These are phyloP conservation scores for Dendrobium nobile DNA, from an alignment of 106 monocot species.

Conservation along the genomic window DNA sequence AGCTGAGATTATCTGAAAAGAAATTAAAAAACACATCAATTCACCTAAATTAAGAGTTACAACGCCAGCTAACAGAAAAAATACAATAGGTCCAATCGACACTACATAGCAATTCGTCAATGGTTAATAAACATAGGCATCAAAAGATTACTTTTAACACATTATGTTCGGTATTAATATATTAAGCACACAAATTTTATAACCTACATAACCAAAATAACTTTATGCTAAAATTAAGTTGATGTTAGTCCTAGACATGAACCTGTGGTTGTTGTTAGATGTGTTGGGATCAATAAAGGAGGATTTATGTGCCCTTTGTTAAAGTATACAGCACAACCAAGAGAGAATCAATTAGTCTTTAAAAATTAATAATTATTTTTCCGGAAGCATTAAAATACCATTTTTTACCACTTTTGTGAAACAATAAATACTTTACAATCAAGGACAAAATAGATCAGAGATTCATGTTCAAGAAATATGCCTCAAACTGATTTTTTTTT, in stretches of 20 bases:
- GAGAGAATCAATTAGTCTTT: too few relatives aligned
- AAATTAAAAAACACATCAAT: background rate
- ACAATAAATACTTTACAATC: too few relatives aligned
- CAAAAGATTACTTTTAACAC: background rate
- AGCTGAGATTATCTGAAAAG: conserved; percentile 81
- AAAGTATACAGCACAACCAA: too few relatives aligned
- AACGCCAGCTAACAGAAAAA: background rate
- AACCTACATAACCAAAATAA: background rate
- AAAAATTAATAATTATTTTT: too few relatives aligned
- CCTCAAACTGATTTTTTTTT: too few relatives aligned
- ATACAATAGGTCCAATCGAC: background rate
- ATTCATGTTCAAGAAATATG: too few relatives aligned
- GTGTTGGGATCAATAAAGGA: background rate
- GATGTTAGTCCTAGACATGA: background rate
- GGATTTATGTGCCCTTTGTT: background rate
- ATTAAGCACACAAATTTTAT: background rate
- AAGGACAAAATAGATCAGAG: too few relatives aligned
- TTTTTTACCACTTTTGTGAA: too few relatives aligned
- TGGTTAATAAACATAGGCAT: background rate
- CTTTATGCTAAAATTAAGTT: background rate
- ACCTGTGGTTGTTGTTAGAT: background rate
- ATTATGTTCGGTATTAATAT: background rate
- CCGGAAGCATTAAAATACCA: too few relatives aligned
- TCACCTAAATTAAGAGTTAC: background rate
- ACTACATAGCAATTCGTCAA: background rate